phyloP scores from a whole-genome alignment of 768 basidiomycete genomes.

The Boletus rubescentipes region DNA sequence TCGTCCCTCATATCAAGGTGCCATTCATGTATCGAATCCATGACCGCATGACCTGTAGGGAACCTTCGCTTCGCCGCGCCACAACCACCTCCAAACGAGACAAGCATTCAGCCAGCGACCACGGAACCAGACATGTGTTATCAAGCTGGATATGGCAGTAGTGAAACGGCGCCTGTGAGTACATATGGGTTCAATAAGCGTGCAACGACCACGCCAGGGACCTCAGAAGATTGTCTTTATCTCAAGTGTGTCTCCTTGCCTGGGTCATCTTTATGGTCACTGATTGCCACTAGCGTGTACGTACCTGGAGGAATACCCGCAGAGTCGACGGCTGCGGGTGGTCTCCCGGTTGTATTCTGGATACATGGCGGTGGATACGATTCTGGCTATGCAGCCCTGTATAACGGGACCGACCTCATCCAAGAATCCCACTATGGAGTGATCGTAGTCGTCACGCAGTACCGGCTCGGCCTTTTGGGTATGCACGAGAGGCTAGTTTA shows the following conservation, averaged over 20 bases:
- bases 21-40: neutral
- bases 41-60: neutral
- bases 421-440: slow-evolving; percentile 20
- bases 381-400: slow-evolving; percentile 28
- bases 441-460: slow-evolving; percentile 15
- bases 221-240: slow-evolving; percentile 33
- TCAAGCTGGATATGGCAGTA: slow-evolving; percentile 11
- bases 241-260: slow-evolving; percentile 26
- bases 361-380: neutral
- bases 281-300: neutral
- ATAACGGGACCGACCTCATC: no score
- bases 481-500: no score
- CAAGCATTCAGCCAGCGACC: slow-evolving; percentile 16
- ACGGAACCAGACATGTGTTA: slow-evolving; percentile 20
- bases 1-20: neutral
- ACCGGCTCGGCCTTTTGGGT: neutral
- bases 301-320: neutral
- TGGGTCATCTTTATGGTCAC: neutral
- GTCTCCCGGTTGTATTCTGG: no score
- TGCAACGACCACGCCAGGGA: neutral
- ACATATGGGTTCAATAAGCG: slow-evolving; percentile 1
- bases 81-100: slow-evolving; percentile 4
- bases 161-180: slow-evolving; percentile 10
- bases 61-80: slow-evolving; percentile 15
- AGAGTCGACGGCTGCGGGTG: slow-evolving; percentile 23